Conservation (phyloP, 2,329 filamentous ascomycete species). For the Fusarium tanahbumbuense region DNA sequence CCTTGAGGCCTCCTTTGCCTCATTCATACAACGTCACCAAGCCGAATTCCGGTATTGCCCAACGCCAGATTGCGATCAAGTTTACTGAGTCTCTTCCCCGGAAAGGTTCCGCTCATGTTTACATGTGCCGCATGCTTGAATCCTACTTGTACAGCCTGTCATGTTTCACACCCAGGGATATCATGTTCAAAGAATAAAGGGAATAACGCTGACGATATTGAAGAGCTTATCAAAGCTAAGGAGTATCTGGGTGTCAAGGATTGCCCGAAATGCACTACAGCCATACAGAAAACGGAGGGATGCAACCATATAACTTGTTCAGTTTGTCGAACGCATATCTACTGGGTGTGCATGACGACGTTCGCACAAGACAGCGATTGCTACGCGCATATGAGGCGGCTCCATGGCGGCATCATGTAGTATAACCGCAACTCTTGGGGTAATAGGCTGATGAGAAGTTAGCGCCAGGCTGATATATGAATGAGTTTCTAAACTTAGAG, state of each 20-base stretch:
- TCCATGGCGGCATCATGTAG: background rate
- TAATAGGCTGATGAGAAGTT: too few species aligned
- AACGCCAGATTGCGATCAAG: conserved; percentile 56
- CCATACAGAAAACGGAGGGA: conserved; percentile 57
- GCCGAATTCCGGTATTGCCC: conserved; percentile 54
- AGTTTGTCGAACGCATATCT: conserved; percentile 57
- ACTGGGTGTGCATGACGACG: conserved; percentile 58
- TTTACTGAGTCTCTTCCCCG: conserved; percentile 52
- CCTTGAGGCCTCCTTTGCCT: conserved; percentile 52
- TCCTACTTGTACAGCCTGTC: conserved; percentile 52
- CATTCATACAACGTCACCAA: conserved; percentile 50
- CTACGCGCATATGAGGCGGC: conserved; percentile 3
- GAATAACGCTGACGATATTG: conserved; percentile 38
- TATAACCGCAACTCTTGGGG: too few species aligned
- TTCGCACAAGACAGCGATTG: conserved; percentile 41
- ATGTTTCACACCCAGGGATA: conserved; percentile 48
- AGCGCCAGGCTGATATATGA: too few species aligned
- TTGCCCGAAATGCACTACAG: conserved; percentile 55
- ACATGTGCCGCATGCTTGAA: conserved; percentile 54
- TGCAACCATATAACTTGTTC: conserved; percentile 61
- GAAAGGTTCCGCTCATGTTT: conserved; percentile 22
- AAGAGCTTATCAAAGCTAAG: conserved; percentile 49
- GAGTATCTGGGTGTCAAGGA: conserved; percentile 52
- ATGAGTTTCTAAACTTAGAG: too few species aligned
- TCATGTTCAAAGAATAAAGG: conserved; percentile 52